phyloP scores from a whole-genome alignment of 164 flowering plant genomes.

The Houttuynia cordata region DNA sequence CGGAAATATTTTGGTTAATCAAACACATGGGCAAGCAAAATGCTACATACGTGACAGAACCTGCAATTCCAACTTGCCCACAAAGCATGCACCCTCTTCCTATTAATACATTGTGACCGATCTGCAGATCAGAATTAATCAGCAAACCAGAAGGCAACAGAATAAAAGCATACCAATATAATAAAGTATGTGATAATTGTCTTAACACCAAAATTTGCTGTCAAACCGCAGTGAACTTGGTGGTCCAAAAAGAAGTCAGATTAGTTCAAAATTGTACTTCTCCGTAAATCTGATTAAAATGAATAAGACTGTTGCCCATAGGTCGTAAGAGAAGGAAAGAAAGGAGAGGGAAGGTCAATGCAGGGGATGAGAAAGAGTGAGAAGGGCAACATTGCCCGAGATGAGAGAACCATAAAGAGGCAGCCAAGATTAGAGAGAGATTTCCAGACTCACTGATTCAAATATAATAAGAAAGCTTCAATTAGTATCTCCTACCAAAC shows the following conservation, averaged over 20 bases:
- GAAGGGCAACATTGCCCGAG: too few relatives aligned
- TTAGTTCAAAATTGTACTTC: too few relatives aligned
- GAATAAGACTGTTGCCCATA: too few relatives aligned
- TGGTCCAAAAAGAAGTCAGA: too few relatives aligned
- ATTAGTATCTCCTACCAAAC: background rate
- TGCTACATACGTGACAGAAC: constrained; percentile 75
- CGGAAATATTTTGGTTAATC: background rate
- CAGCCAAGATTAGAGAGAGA: background rate
- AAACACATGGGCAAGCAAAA: background rate
- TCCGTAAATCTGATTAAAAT: too few relatives aligned
- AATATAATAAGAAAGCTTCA: background rate
- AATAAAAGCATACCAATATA: too few relatives aligned
- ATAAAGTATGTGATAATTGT: background rate
- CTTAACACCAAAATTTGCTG: too few relatives aligned
- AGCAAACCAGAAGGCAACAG: background rate
- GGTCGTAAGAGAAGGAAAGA: background rate
- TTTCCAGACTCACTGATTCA: background rate
- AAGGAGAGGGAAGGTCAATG: background rate
- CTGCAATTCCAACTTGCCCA: constrained; percentile 96
- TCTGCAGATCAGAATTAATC: constrained; percentile 28
- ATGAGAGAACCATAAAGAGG: background rate
- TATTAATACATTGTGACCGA: constrained; percentile 83
- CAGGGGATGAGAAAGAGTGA: background rate
- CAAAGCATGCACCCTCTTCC: constrained; percentile 82
- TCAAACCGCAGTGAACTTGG: too few relatives aligned